A percentile compares a stretch with the other conserved stretches of the same genome.
phyloP scores from a whole-genome alignment of 805 yeast species.

The Candida piceae region DNA sequence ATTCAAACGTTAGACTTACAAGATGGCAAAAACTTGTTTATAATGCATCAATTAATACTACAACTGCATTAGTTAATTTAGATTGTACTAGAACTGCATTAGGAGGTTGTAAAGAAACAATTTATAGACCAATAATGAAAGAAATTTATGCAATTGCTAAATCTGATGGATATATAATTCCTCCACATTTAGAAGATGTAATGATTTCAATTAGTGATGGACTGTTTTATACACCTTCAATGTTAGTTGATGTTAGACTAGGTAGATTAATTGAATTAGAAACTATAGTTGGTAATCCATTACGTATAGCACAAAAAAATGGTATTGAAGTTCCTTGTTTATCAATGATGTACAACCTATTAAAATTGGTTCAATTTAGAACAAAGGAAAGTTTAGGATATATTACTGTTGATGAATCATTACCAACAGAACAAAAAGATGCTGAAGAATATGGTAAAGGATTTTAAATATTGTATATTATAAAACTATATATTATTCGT shows the following conservation, averaged over 20 bases:
- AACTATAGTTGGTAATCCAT: constrained; percentile 37
- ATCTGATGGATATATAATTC: constrained; percentile 38
- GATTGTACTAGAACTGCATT: constrained; percentile 31
- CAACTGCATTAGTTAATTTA: constrained; percentile 32
- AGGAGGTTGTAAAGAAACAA: constrained; percentile 20
- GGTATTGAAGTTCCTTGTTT: constrained; percentile 51
- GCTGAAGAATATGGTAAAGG: constrained; percentile 19
- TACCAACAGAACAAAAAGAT: constrained; percentile 2
- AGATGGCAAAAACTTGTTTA: constrained; percentile 42
- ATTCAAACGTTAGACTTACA: constrained; percentile 29
- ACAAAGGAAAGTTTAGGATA: constrained; percentile 51
- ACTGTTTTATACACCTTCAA: constrained; percentile 38
- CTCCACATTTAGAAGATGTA: constrained; percentile 28
- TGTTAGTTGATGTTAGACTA: constrained; percentile 38
- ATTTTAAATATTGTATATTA: constrained; percentile 4
- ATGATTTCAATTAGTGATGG: constrained; percentile 34
- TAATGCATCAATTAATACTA: constrained; percentile 39
- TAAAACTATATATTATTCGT: too few relatives aligned
- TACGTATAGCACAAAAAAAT: constrained; percentile 33
- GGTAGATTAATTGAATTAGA: constrained; percentile 37
- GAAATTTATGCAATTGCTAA: constrained; percentile 42
- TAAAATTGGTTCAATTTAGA: constrained; percentile 55
- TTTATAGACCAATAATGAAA: constrained; percentile 35
- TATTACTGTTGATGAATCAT: constrained; percentile 26
- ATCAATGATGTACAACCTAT: constrained; percentile 48